Evolutionary conservation across 306 rosid genomes (phyloP).

Genomic region (Gastrolobium bilobum): DNA sequence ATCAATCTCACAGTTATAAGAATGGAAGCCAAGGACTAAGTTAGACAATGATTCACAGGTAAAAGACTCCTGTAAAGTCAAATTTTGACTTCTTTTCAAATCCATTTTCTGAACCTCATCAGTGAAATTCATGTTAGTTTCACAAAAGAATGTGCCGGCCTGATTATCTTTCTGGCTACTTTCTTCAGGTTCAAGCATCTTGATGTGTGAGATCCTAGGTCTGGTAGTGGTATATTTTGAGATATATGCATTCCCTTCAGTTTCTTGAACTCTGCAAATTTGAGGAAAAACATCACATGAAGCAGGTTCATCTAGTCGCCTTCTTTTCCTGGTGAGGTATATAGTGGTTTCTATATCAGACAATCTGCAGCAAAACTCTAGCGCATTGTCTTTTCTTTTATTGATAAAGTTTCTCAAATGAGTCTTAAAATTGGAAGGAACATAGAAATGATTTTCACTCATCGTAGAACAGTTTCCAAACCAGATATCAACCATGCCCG

Average conservation of each 20-base stretch:
- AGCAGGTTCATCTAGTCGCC: constrained; percentile 37
- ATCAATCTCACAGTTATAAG: constrained; percentile 40
- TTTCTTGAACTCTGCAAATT: constrained; percentile 35
- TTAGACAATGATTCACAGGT: constrained; percentile 15
- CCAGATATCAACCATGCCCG: constrained; percentile 9
- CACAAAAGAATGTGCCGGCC: constrained; percentile 16
- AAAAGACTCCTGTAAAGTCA: constrained; percentile 14
- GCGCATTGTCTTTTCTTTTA: constrained; percentile 25
- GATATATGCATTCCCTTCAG: constrained; percentile 16
- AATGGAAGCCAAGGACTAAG: background rate
- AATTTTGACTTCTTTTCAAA: constrained; percentile 2
- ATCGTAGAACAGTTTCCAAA: constrained; percentile 21
- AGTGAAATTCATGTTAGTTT: constrained; percentile 26
- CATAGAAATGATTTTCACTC: constrained; percentile 15
- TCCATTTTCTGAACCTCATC: constrained; percentile 25
- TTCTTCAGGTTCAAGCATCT: constrained; percentile 48
- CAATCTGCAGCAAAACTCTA: constrained; percentile 11
- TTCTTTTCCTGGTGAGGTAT: constrained; percentile 46
- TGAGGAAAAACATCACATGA: constrained; percentile 16
- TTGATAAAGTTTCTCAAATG: background rate
- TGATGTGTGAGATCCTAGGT: constrained; percentile 30
- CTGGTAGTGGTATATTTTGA: constrained; percentile 27
- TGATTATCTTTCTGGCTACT: constrained; percentile 29
- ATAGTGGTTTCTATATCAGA: constrained; percentile 29
- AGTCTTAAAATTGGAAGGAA: constrained; percentile 17